Base-by-base conservation (phyloP, 805 yeast genomes). In the Candida fluviatilis region DNA sequence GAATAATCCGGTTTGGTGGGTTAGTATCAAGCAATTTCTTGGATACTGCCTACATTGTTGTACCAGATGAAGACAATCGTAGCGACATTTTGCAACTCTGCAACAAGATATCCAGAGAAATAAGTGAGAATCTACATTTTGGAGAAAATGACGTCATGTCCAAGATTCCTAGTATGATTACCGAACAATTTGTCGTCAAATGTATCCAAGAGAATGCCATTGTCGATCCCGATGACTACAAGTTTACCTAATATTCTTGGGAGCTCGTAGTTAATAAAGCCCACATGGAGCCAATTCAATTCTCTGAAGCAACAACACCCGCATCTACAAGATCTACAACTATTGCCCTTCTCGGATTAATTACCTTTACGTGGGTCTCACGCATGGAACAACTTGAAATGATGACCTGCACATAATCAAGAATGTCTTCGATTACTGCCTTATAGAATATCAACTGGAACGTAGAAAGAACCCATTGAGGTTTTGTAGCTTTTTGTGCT, bases 1-100 rank as follows among this genome's bases (percentile, higher is more conserved):
- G 74, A 12, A 60, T 63, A 23, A 49, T 56, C 16, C 67, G 74
- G 35, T 81, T 77, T 17, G 85, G 79, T 1, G 58, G 54, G 2
- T 32, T 64, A 3, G 50, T 66, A 2, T 39, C 45, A 15, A 14
- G 27, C 7, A 18, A 30, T 18, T 39, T 34, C 16, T 33, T 40
- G 5, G 32, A 39, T 5, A 25, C 36, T n/a, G 33, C 32, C 3
- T 49, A 39, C 31, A 41, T 49, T 11, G 37, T 43, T 34, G 40
- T 38, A 10, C 41, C 43, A 8, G 36, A 39, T 21, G 42, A 45
- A 15, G 28, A 40, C 29, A 6, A n/a, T 18, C 36, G 43, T 19
- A 26, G 16, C 4, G 29, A 32, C 7, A 27, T 44, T 4, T 5
- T 27, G 17, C 11, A 8, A 8, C 27, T 21, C 17, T 48, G 55